A percentile compares a stretch with the other conserved stretches of the same genome.
Conservation (phyloP, 202 grass and related monocot species). For the Zizania palustris region DNA sequence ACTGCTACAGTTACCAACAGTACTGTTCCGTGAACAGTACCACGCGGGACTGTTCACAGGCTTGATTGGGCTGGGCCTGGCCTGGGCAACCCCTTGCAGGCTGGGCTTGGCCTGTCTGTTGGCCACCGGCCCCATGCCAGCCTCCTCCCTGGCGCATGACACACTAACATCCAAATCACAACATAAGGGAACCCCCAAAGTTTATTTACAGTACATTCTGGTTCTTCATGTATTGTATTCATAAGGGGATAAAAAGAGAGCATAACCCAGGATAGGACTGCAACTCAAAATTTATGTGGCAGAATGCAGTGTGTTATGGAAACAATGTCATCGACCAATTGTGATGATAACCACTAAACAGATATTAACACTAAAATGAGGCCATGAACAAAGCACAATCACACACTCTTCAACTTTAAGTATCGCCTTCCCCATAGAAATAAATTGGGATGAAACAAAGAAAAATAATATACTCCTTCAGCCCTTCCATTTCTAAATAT, state of each 20-base stretch:
- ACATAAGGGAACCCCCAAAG: neutral
- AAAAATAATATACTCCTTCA: neutral
- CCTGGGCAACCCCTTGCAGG: too few species aligned
- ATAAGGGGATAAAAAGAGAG: neutral
- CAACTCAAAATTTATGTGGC: neutral
- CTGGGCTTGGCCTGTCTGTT: too few species aligned
- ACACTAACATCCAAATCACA: constrained; percentile 29
- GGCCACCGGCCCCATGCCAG: too few species aligned
- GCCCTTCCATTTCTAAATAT: neutral
- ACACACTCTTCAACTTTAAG: neutral
- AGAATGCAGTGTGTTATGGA: constrained; percentile 4
- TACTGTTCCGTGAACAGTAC: too few species aligned
- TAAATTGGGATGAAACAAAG: neutral
- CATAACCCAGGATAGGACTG: neutral
- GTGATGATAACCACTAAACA: constrained; percentile 22
- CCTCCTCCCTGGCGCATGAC: too few species aligned
- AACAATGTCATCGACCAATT: neutral
- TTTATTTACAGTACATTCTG: constrained; percentile 20
- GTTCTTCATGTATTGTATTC: constrained; percentile 11
- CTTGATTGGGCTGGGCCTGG: too few species aligned
- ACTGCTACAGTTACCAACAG: too few species aligned
- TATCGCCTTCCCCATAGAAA: constrained; percentile 18
- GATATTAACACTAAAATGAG: constrained; percentile 23
- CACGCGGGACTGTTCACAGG: too few species aligned
- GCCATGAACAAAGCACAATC: neutral